Conservation (phyloP, 129 eudicot species). For the Arctium minus region DNA sequence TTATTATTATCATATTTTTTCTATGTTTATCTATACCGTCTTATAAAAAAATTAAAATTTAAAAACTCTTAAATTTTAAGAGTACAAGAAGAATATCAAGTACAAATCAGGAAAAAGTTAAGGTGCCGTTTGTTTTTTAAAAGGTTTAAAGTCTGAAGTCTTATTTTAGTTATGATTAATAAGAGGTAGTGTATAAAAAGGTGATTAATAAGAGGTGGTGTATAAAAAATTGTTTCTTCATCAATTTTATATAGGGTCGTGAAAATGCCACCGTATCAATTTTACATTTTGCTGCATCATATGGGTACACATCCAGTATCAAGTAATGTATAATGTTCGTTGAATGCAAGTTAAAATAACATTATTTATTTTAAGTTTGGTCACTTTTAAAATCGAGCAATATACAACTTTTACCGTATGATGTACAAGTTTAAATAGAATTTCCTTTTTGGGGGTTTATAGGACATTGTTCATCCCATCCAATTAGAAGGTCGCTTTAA, state of each 20-base stretch:
- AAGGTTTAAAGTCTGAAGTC: too few species aligned
- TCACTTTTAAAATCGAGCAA: neutral
- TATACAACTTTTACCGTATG: neutral
- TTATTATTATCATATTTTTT: neutral
- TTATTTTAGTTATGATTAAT: too few species aligned
- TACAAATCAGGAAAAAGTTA: neutral
- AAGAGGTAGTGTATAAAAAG: too few species aligned
- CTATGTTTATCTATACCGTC: neutral
- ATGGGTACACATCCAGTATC: neutral
- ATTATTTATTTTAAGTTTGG: neutral
- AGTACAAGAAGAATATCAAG: neutral
- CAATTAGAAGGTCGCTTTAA: neutral
- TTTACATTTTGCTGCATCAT: neutral
- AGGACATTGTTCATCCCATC: neutral
- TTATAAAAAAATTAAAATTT: neutral
- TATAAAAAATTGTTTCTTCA: too few species aligned
- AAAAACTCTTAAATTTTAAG: neutral
- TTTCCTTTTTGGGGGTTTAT: neutral
- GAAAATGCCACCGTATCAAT: too few species aligned
- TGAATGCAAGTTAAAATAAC: neutral
- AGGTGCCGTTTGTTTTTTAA: too few species aligned
- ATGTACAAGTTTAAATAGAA: neutral
- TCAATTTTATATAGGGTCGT: too few species aligned
- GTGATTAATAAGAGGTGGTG: too few species aligned
- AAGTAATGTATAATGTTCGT: neutral